Evolutionary conservation across 1,284 basidiomycete species (phyloP).

Genomic region (Cryptococcus sp.): DNA sequence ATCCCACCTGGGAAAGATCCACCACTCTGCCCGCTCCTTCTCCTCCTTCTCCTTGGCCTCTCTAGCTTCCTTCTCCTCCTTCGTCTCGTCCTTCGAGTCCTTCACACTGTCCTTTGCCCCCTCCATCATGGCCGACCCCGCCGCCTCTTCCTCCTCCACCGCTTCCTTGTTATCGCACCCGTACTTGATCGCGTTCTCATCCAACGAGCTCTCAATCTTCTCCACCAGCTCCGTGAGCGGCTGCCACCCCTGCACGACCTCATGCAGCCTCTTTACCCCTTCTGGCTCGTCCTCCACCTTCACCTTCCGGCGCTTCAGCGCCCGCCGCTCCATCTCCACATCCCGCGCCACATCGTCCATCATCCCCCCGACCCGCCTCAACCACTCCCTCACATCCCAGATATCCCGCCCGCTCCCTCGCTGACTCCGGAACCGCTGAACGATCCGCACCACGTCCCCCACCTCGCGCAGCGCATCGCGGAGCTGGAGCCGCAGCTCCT

Average conservation of each 20-base stretch:
- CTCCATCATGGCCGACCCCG: constrained; percentile 17
- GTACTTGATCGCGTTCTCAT: constrained; percentile 40
- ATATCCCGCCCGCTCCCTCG: constrained; percentile 62
- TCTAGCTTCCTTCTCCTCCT: constrained; percentile 19
- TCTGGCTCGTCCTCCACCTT: constrained; percentile 7
- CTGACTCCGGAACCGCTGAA: constrained; percentile 72
- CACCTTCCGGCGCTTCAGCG: not conserved
- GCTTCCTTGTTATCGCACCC: constrained; percentile 27
- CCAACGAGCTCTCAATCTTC: constrained; percentile 61
- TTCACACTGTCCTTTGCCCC: constrained; percentile 7
- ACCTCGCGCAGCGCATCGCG: constrained; percentile 58
- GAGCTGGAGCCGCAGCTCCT: constrained; percentile 68
- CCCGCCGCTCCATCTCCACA: constrained; percentile 50
- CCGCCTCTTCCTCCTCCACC: constrained; percentile 20
- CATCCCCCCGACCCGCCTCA: constrained; percentile 31
- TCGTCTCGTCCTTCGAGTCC: constrained; percentile 1
- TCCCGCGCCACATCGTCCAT: constrained; percentile 45
- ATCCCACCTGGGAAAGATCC: constrained; percentile 68
- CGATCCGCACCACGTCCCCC: constrained; percentile 71
- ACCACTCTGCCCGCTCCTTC: constrained; percentile 53
- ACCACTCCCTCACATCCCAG: constrained; percentile 41
- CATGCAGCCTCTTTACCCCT: constrained; percentile 35
- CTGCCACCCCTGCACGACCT: constrained; percentile 59
- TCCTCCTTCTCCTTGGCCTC: constrained; percentile 27
- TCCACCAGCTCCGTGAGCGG: constrained; percentile 59